Base-by-base conservation (phyloP, 345 rosid genomes). In the Corchorus olitorius region DNA sequence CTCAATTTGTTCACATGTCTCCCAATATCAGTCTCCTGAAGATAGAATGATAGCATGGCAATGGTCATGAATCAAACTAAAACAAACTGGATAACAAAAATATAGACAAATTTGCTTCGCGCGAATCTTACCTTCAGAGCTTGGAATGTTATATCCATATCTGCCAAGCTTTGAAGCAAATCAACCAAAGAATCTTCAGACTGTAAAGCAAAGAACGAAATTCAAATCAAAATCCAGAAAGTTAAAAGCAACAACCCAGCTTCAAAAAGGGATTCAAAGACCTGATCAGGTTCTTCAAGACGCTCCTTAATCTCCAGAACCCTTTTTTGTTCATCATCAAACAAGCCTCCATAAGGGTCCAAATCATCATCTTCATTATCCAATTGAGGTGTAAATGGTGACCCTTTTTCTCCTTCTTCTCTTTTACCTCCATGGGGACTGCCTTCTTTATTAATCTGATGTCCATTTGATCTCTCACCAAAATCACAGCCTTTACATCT, bases 271-370 rank as follows among this genome's bases (percentile, higher is more conserved):
- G 17, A 37, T 3, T 62, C 39, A 35, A 52, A 73, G 77, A 96
- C 99, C 99, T 92, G 97, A 82, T 91, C 87, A 78, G 91, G 94
- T 81, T 90, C 90, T 86, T 97, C 99, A 66, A 97, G 95, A 16
- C 75, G 90, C 79, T 89, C 89, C 77, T 90, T 97, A 81, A 97
- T 97, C 66, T 92, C 97, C 17, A 91, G 76, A 85, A 97, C 80
- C 77, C 74, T 89, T 88, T 83, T 97, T 76, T 89, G 95, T 58
- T 97, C 98, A 83, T 97, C 99, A 77, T 97, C 99, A 77, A 94
- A 94, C 86, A 97, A 86, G 56, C 97, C 97, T 61, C 88, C 97
- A 69, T 84, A 94, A 1, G 93, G 97, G 89, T 97, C 98, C 74
- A 88, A 52, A 4, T 84, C 97, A 65, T 89, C 95, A n/a, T 87